A percentile compares a stretch with the other conserved stretches of the same genome.
Evolutionary conservation across 495 filamentous ascomycete species (phyloP).

Genomic region (Talaromyces wortmannii): DNA sequence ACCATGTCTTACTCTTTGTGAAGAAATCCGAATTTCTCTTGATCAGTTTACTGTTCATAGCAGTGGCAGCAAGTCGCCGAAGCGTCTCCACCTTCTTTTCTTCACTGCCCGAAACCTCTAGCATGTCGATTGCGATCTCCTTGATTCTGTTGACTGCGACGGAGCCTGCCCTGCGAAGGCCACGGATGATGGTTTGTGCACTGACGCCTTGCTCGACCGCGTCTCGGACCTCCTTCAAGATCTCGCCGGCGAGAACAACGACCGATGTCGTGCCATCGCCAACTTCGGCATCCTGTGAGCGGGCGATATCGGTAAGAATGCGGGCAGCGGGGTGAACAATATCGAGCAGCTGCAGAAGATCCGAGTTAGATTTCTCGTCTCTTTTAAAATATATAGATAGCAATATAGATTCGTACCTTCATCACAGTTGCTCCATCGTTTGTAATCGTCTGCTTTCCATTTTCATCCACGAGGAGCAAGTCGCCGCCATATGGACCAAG

Average conservation of each 20-base stretch:
- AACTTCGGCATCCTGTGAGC: slow-evolving; percentile 98
- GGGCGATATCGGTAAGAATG: slow-evolving; percentile 96
- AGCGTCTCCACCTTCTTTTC: slow-evolving; percentile 86
- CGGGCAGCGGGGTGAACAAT: slow-evolving; percentile 97
- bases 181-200: slow-evolving; percentile 96
- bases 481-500: slow-evolving; percentile 98
- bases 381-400: background rate
- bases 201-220: slow-evolving; percentile 95
- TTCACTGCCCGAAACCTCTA: slow-evolving; percentile 46
- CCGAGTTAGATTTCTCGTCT: background rate
- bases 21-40: slow-evolving; percentile 96
- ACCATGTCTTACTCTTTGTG: slow-evolving; percentile 69
- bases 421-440: slow-evolving; percentile 99
- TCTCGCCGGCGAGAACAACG: slow-evolving; percentile 91
- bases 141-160: slow-evolving; percentile 99
- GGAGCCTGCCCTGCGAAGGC: slow-evolving; percentile 74
- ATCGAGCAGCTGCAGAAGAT: slow-evolving; percentile 68
- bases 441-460: slow-evolving; percentile 94
- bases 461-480: slow-evolving; percentile 88
- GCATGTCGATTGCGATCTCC: slow-evolving; percentile 87
- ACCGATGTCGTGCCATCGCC: slow-evolving; percentile 97
- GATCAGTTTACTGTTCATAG: slow-evolving; percentile 99
- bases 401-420: slow-evolving; percentile 59
- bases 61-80: slow-evolving; percentile 84
- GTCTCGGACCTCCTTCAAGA: slow-evolving; percentile 91